phyloP scores from a whole-genome alignment of 108 stramenopile genomes.

The Fistulifera pelliculosa region DNA sequence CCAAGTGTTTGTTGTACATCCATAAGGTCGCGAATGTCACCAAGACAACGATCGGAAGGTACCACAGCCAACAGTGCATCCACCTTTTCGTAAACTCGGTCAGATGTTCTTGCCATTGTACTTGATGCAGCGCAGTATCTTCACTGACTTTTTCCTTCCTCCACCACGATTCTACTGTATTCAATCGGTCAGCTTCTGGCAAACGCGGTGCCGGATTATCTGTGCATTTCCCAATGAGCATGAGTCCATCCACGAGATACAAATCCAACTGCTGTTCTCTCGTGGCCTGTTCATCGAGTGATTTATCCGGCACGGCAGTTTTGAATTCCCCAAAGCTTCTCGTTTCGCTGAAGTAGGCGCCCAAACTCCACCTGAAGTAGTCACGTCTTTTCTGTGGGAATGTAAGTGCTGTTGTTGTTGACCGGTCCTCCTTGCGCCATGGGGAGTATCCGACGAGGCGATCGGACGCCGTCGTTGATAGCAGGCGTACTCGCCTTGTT shows the following conservation, averaged over 20 bases:
- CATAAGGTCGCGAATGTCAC: constrained; percentile 31
- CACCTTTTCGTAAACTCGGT: constrained; percentile 9
- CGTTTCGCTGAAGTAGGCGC: constrained; percentile 79
- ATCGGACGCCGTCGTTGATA: constrained; percentile 28
- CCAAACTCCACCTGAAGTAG: constrained; percentile 80
- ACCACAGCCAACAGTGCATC: constrained; percentile 8
- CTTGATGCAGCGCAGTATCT: constrained; percentile 2
- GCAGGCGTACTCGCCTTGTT: neutral
- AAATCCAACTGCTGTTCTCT: constrained; percentile 60
- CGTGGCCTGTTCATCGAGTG: constrained; percentile 65
- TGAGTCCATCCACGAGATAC: constrained; percentile 73
- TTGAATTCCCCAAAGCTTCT: constrained; percentile 60
- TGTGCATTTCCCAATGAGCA: constrained; percentile 35
- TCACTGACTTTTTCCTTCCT: neutral
- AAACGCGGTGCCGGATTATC: constrained; percentile 13
- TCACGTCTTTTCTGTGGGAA: constrained; percentile 43
- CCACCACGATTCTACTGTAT: neutral
- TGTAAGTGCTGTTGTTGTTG: constrained; percentile 7
- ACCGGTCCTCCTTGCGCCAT: constrained; percentile 36
- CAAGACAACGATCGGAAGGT: constrained; percentile 19
- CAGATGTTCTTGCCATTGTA: constrained; percentile 17
- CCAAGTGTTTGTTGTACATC: constrained; percentile 9
- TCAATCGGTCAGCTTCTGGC: neutral
- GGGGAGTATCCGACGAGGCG: constrained; percentile 65
- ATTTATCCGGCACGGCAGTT: constrained; percentile 6